phyloP scores from a whole-genome alignment of 495 filamentous ascomycete genomes.

The Xylaria venustula region DNA sequence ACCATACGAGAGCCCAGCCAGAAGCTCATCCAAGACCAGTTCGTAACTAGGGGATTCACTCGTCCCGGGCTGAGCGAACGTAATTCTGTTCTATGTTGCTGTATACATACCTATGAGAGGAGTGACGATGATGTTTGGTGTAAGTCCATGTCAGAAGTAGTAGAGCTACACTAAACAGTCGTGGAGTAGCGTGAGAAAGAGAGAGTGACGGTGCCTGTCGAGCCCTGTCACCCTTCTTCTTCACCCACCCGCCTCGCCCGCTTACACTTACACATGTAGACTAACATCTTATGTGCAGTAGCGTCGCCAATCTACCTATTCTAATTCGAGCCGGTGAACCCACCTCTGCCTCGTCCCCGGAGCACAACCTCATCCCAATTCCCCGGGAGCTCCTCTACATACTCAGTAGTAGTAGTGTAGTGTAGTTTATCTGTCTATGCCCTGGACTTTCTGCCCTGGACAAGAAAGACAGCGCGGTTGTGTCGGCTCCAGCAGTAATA shows the following conservation, averaged over 20 bases:
- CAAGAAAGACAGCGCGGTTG: no score
- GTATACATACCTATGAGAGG: no score
- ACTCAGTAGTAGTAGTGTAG: no score
- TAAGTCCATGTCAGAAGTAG: no score
- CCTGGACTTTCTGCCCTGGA: slow-evolving; percentile 1
- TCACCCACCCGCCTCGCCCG: no score
- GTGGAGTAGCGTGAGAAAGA: not conserved
- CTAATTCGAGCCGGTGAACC: not conserved
- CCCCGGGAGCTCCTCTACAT: slow-evolving; percentile 4
- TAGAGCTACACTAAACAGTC: no score
- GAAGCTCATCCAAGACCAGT: not conserved
- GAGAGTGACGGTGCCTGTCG: no score
- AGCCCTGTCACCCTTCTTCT: no score
- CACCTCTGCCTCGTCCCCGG: not conserved
- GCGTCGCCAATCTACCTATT: no score
- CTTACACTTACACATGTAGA: not conserved
- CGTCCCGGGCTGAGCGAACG: not conserved
- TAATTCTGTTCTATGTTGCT: not conserved
- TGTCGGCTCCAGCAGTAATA: no score
- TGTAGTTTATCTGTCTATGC: not conserved
- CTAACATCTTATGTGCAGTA: slow-evolving; percentile 18
- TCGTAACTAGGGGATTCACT: not conserved
- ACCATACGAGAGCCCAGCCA: no score
- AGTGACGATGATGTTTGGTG: no score
- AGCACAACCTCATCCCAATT: slow-evolving; percentile 1